These are phyloP conservation scores for Candida frijolesensis DNA, from an alignment of 1,139 yeast species.

Conservation along the genomic window DNA sequence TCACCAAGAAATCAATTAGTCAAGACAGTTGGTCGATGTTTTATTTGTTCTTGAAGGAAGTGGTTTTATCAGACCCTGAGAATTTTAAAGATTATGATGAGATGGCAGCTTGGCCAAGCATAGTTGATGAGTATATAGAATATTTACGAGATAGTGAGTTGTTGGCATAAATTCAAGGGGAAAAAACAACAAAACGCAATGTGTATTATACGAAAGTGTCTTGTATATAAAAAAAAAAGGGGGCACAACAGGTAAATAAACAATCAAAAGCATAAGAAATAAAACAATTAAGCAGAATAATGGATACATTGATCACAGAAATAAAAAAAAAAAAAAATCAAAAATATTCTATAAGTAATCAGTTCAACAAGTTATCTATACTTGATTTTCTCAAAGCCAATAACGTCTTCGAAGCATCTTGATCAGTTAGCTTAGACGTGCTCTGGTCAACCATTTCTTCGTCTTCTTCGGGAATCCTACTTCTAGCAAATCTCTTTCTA, in stretches of 20 bases:
- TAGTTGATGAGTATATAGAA: slow-evolving; percentile 83
- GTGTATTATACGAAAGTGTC: background rate
- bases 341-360: slow-evolving; percentile 8
- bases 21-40: slow-evolving; percentile 88
- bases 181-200: slow-evolving; percentile 5
- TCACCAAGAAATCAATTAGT: slow-evolving; percentile 50
- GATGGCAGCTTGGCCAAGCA: slow-evolving; percentile 88
- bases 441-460: slow-evolving; percentile 9
- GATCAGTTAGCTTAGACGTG: slow-evolving; percentile 22
- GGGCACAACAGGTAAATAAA: background rate
- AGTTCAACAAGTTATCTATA: slow-evolving; percentile 44
- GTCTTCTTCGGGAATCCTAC: slow-evolving; percentile 24
- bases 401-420: slow-evolving; percentile 46
- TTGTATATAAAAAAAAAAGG: background rate
- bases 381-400: slow-evolving; percentile 47
- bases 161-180: slow-evolving; percentile 8
- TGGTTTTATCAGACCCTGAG: slow-evolving; percentile 49
- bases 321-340: background rate
- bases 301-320: background rate
- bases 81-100: slow-evolving; percentile 63
- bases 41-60: slow-evolving; percentile 61
- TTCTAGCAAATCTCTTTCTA: slow-evolving; percentile 29
- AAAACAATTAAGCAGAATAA: background rate
- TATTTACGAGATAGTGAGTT: slow-evolving; percentile 41
- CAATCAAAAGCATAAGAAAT: background rate